phyloP scores from a whole-genome alignment of 192 early-diverging fungal genomes.

The Thoreauomyces humboldtii region DNA sequence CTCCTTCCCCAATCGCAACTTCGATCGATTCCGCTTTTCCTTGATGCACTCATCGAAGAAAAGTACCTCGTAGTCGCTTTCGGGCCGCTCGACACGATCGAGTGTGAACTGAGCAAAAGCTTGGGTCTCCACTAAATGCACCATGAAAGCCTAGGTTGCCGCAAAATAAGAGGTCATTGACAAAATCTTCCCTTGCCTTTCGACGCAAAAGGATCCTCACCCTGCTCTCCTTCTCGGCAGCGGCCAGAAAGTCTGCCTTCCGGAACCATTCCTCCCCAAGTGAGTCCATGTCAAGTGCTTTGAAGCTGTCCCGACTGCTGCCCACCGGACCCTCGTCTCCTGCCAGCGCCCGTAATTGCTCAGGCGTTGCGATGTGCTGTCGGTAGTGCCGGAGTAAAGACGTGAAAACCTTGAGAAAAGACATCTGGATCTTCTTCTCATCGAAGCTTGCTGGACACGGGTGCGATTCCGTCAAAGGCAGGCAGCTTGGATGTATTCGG shows the following conservation, averaged over 20 bases:
- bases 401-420: slow-evolving; percentile 74
- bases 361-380: slow-evolving; percentile 47
- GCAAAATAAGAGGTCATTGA: neutral
- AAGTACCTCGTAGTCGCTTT: slow-evolving; percentile 66
- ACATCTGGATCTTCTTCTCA: slow-evolving; percentile 61
- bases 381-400: slow-evolving; percentile 73
- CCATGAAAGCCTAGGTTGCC: slow-evolving; percentile 56
- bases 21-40: slow-evolving; percentile 74
- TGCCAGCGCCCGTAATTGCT: slow-evolving; percentile 13
- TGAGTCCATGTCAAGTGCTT: slow-evolving; percentile 33
- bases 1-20: slow-evolving; percentile 70
- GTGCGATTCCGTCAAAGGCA: slow-evolving; percentile 37
- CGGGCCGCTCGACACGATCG: slow-evolving; percentile 62
- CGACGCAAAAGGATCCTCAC: too few relatives aligned
- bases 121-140: slow-evolving; percentile 67
- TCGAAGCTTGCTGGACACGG: slow-evolving; percentile 65
- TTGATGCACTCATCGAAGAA: slow-evolving; percentile 84
- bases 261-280: slow-evolving; percentile 52
- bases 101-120: slow-evolving; percentile 76
- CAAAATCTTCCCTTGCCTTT: neutral
- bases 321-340: slow-evolving; percentile 10
- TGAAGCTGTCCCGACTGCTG: slow-evolving; percentile 4
- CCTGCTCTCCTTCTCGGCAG: slow-evolving; percentile 52
- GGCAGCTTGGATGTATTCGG: slow-evolving; percentile 46
- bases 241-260: slow-evolving; percentile 59